These are phyloP conservation scores for Trametes villosa DNA, from an alignment of 768 basidiomycete genomes.

Conservation along the genomic window DNA sequence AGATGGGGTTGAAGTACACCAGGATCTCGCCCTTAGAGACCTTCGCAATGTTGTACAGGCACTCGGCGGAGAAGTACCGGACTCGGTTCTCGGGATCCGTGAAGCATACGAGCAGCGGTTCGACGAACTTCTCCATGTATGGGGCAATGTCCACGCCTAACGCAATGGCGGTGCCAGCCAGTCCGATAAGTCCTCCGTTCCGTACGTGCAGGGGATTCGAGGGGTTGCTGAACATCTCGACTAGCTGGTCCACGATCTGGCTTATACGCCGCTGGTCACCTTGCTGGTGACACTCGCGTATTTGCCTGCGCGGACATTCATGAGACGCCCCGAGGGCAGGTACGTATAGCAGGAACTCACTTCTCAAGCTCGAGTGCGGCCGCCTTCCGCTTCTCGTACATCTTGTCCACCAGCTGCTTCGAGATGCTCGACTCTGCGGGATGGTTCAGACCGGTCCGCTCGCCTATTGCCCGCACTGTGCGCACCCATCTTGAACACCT, in stretches of 20 bases:
- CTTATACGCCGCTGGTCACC: conserved; percentile 81
- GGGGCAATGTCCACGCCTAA: conserved; percentile 91
- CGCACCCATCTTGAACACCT: conserved; percentile 28
- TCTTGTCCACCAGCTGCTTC: conserved; percentile 87
- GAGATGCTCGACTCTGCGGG: conserved; percentile 70
- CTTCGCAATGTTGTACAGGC: conserved; percentile 96
- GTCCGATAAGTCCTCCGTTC: conserved; percentile 94
- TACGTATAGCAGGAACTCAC: conserved; percentile 45
- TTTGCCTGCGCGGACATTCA: conserved; percentile 54
- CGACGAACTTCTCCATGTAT: conserved; percentile 92
- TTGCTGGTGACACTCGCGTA: conserved; percentile 84
- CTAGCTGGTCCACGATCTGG: conserved; percentile 91
- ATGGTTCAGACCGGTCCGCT: conserved; percentile 1
- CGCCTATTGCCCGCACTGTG: background rate
- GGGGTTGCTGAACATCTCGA: conserved; percentile 88
- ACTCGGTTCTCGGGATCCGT: conserved; percentile 93
- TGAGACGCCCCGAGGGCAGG: background rate
- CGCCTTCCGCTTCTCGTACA: conserved; percentile 95
- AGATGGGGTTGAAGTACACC: conserved; percentile 97
- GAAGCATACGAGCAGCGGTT: conserved; percentile 88
- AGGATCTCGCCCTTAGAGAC: conserved; percentile 97
- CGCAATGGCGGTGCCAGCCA: conserved; percentile 97
- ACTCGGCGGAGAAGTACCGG: conserved; percentile 97
- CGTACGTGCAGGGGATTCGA: conserved; percentile 86
- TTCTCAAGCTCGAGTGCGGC: conserved; percentile 96